Conservation (phyloP, 1,139 yeast species). For the Maudiozyma humilis region DNA sequence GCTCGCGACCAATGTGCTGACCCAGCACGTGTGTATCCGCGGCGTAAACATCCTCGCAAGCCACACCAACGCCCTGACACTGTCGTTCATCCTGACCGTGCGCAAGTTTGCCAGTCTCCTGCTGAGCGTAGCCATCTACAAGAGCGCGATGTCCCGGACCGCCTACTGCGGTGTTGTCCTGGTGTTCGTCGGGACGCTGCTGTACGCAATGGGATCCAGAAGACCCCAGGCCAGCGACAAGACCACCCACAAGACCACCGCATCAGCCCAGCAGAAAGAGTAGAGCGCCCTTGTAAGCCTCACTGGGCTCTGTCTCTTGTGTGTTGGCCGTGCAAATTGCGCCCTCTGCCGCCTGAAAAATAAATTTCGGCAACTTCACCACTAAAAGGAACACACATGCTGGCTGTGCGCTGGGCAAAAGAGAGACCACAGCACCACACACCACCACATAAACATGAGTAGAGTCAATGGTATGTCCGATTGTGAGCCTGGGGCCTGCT, state of each 20-base stretch:
- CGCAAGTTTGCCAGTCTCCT: constrained; percentile 55
- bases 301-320: too few relatives aligned
- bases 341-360: too few relatives aligned
- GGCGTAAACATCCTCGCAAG: constrained; percentile 62
- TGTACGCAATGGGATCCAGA: constrained; percentile 31
- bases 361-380: too few relatives aligned
- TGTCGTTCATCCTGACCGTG: constrained; percentile 49
- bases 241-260: not conserved
- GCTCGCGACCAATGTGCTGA: constrained; percentile 38
- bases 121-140: constrained; percentile 45
- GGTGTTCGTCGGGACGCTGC: constrained; percentile 48
- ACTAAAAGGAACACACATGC: too few relatives aligned
- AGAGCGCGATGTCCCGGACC: constrained; percentile 35
- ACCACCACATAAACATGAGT: not conserved
- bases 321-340: too few relatives aligned
- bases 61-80: constrained; percentile 49
- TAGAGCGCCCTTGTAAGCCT: too few relatives aligned
- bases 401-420: too few relatives aligned
- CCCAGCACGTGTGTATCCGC: constrained; percentile 57
- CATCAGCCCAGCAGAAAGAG: not conserved
- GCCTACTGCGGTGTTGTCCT: constrained; percentile 39
- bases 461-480: constrained; percentile 1
- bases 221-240: not conserved
- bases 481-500: too few relatives aligned
- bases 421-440: not conserved